These are phyloP conservation scores for Boletus insuetus DNA, from an alignment of 768 basidiomycete genomes.

Conservation along the genomic window DNA sequence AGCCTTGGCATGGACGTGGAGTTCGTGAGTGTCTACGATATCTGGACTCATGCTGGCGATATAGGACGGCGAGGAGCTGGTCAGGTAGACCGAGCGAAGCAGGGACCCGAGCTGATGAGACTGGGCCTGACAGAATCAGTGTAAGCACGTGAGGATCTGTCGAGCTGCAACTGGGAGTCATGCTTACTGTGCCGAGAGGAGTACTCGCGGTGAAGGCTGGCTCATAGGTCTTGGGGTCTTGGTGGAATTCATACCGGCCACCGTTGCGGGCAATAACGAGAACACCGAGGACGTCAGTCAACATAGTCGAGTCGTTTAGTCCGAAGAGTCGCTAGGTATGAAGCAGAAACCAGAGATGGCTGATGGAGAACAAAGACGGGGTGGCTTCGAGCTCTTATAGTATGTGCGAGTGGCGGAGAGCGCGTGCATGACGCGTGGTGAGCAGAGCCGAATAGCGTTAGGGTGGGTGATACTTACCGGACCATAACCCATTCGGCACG, in stretches of 20 bases:
- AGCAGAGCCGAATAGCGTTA: slow-evolving; percentile 23
- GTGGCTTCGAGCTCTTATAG: slow-evolving; percentile 23
- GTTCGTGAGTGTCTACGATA: slow-evolving; percentile 68
- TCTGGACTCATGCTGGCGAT: slow-evolving; percentile 64
- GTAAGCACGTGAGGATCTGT: not conserved
- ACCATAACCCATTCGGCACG: slow-evolving; percentile 20
- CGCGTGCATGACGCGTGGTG: slow-evolving; percentile 30
- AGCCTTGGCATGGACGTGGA: slow-evolving; percentile 77
- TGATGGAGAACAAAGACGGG: slow-evolving; percentile 14
- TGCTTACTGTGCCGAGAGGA: slow-evolving; percentile 67
- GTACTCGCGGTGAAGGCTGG: slow-evolving; percentile 65
- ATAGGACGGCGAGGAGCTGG: slow-evolving; percentile 62
- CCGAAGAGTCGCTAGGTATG: slow-evolving; percentile 15
- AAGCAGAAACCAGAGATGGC: slow-evolving; percentile 15
- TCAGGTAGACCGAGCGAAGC: slow-evolving; percentile 67
- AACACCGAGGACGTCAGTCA: slow-evolving; percentile 66
- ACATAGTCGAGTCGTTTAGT: slow-evolving; percentile 14
- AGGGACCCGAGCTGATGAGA: slow-evolving; percentile 60
- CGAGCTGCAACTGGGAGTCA: not conserved
- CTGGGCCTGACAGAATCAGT: slow-evolving; percentile 46
- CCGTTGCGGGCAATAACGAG: slow-evolving; percentile 79
- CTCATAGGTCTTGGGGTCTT: slow-evolving; percentile 68
- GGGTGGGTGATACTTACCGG: slow-evolving; percentile 19
- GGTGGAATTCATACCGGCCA: slow-evolving; percentile 65
- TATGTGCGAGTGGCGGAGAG: slow-evolving; percentile 14